Conservation (phyloP, 2,329 filamentous ascomycete genomes). For the Calycina marina region DNA sequence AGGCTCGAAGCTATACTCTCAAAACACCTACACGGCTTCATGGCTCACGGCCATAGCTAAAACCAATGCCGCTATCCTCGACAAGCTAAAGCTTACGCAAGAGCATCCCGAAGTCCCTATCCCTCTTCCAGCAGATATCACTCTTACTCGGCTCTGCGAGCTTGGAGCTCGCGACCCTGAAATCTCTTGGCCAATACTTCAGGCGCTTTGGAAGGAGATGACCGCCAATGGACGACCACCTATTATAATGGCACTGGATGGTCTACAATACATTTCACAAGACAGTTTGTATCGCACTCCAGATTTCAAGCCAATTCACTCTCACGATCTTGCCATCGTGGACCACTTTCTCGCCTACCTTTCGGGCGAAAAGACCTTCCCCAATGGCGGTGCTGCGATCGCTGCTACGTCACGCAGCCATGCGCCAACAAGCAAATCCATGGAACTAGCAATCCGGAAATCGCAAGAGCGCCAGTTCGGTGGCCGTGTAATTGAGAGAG, state of each 20-base stretch:
- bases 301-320: conserved; percentile 61
- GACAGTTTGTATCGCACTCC: conserved; percentile 60
- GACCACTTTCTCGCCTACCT: conserved; percentile 62
- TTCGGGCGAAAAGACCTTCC: conserved; percentile 37
- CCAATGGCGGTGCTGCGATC: conserved; percentile 67
- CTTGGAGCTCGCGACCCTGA: conserved; percentile 61
- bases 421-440: conserved; percentile 43
- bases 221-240: conserved; percentile 32
- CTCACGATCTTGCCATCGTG: conserved; percentile 69
- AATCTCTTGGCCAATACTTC: conserved; percentile 65
- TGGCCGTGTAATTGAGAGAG: not conserved
- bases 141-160: conserved; percentile 53
- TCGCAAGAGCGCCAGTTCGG: conserved; percentile 30
- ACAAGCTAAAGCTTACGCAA: conserved; percentile 31
- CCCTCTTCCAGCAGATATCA: conserved; percentile 39
- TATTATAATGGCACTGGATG: conserved; percentile 66
- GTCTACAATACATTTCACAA: conserved; percentile 68
- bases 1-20: conserved; percentile 51
- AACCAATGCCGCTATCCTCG: conserved; percentile 56
- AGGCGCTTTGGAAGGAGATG: conserved; percentile 71
- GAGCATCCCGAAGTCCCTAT: conserved; percentile 41
- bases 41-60: conserved; percentile 59
- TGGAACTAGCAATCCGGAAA: conserved; percentile 53
- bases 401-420: conserved; percentile 64
- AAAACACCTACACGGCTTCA: conserved; percentile 62